Conservation (phyloP, 768 basidiomycete genomes). For the Crepidotus variabilis region DNA sequence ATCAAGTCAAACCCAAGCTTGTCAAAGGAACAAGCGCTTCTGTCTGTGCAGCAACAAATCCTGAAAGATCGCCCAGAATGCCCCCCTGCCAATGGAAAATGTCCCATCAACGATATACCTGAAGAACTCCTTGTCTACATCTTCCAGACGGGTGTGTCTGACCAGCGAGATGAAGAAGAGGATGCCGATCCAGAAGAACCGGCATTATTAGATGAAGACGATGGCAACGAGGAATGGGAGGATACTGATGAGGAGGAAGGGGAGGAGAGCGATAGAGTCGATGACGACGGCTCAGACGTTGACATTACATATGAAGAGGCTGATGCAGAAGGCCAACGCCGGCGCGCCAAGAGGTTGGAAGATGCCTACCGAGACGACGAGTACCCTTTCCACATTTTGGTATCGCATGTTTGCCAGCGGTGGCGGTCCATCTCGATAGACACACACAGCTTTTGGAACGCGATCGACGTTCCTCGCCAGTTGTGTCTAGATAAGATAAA, state of each 20-base stretch:
- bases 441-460: conserved; percentile 55
- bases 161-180: conserved; percentile 19
- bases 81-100: conserved; percentile 32
- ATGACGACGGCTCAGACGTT: not conserved
- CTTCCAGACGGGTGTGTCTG: conserved; percentile 40
- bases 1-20: not conserved
- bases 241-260: conserved; percentile 5
- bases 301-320: conserved; percentile 6
- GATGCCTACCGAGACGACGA: conserved; percentile 1
- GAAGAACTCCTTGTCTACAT: conserved; percentile 55
- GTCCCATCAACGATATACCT: conserved; percentile 51
- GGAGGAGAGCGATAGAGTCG: conserved; percentile 9
- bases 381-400: conserved; percentile 47
- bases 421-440: conserved; percentile 55
- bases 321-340: conserved; percentile 7
- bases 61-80: not conserved
- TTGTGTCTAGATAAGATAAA: conserved; percentile 40
- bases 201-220: conserved; percentile 14
- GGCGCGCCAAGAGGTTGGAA: not conserved
- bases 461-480: conserved; percentile 34
- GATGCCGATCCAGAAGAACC: conserved; percentile 22
- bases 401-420: conserved; percentile 57
- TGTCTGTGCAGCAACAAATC: not conserved
- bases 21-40: not conserved
- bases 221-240: conserved; percentile 13